Percentiles rank a stretch among this genome's conserved stretches.
Evolutionary conservation across 2,329 filamentous ascomycete genomes (phyloP).

Genomic region (Sporothrix inflata): DNA sequence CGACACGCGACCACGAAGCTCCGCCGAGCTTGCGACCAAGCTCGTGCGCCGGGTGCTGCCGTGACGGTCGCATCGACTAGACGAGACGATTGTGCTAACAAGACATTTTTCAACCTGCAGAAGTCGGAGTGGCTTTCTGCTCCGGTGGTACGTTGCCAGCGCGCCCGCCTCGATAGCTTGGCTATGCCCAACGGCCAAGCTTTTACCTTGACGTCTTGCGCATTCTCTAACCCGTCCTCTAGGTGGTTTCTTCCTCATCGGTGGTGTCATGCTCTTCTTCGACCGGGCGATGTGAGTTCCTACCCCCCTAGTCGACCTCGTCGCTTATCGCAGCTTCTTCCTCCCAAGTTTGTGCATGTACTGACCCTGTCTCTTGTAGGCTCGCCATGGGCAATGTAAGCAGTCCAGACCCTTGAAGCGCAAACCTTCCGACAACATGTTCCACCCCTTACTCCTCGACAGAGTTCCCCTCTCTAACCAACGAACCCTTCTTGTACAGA

Average conservation of each 20-base stretch:
- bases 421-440: background rate
- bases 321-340: background rate
- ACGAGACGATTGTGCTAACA: conserved; percentile 36
- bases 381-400: conserved; percentile 95
- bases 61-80: background rate
- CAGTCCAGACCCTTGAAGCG: background rate
- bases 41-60: too few relatives aligned
- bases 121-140: conserved; percentile 97
- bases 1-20: conserved; percentile 28
- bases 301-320: background rate
- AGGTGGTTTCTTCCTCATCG: conserved; percentile 94
- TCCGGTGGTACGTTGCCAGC: conserved; percentile 75
- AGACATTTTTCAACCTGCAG: conserved; percentile 52
- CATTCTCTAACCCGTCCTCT: conserved; percentile 28
- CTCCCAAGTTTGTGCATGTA: background rate
- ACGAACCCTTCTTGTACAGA: conserved; percentile 57
- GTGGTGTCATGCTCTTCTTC: conserved; percentile 95
- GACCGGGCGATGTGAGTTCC: conserved; percentile 83
- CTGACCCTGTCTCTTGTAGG: conserved; percentile 50
- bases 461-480: conserved; percentile 18
- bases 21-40: background rate
- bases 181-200: background rate
- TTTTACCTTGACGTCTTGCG: background rate
- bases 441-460: conserved; percentile 28
- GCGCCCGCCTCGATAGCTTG: background rate